A percentile compares a stretch with the other conserved stretches of the same genome.
Conservation (phyloP, 192 early-diverging fungal genomes). For the Backusella tuberculispora region DNA sequence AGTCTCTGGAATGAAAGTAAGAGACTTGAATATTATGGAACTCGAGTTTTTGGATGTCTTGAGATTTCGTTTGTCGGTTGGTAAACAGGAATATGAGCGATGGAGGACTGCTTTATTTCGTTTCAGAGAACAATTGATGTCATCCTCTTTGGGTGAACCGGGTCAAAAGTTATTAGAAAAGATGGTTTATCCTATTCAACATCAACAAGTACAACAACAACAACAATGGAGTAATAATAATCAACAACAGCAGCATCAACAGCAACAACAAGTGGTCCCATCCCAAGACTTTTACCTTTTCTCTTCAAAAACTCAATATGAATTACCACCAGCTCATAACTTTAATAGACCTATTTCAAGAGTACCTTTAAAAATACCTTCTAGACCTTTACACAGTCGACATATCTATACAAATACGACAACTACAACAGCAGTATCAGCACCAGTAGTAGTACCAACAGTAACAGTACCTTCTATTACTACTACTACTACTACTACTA, state of each 20-base stretch:
- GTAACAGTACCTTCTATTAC: not conserved
- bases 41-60: conserved; percentile 81
- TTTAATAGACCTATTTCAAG: conserved; percentile 20
- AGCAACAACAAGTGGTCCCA: not conserved
- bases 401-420: not conserved
- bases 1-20: conserved; percentile 79
- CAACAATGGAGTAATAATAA: not conserved
- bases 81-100: conserved; percentile 62
- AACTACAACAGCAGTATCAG: no score
- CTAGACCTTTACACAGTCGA: conserved; percentile 3
- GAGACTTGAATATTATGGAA: conserved; percentile 83
- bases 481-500: not conserved
- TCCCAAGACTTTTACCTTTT: conserved; percentile 13
- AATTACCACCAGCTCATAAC: conserved; percentile 4
- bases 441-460: not conserved
- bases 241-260: not conserved
- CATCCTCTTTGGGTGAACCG: conserved; percentile 21
- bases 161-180: conserved; percentile 29
- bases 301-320: conserved; percentile 15
- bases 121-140: conserved; percentile 39
- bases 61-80: conserved; percentile 73
- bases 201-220: not conserved
- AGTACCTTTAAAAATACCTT: conserved; percentile 24
- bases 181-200: conserved; percentile 10
- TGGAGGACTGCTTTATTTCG: conserved; percentile 63